Conservation (phyloP, 306 rosid genomes). For the Morella rubra region DNA sequence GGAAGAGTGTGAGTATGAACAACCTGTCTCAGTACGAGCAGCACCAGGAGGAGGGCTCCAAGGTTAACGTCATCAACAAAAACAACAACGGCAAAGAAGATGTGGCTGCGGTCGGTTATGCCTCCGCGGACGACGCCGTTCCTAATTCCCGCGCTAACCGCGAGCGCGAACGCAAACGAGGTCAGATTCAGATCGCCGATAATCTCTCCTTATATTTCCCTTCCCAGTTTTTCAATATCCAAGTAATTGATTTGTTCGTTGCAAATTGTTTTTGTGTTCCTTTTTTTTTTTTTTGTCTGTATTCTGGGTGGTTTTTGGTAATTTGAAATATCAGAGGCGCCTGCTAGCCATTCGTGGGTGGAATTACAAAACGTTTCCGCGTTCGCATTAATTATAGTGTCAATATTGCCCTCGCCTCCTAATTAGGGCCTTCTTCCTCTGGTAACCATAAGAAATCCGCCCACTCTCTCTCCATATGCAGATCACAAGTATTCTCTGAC, state of each 20-base stretch:
- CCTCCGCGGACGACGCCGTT: constrained; percentile 85
- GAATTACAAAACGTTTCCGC: too few relatives aligned
- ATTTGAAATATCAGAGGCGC: too few relatives aligned
- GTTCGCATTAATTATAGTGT: too few relatives aligned
- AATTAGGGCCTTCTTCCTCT: too few relatives aligned
- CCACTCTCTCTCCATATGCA: too few relatives aligned
- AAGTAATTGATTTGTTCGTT: neutral
- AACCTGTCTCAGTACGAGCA: constrained; percentile 90
- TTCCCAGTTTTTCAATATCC: neutral
- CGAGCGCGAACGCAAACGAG: constrained; percentile 97
- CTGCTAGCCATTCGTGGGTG: too few relatives aligned
- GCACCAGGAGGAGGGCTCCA: constrained; percentile 38
- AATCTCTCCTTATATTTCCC: constrained; percentile 1
- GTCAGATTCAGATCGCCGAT: constrained; percentile 42
- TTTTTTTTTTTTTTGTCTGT: too few relatives aligned
- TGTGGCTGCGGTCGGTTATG: constrained; percentile 51
- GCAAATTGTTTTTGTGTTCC: neutral
- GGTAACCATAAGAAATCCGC: too few relatives aligned
- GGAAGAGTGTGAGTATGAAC: constrained; percentile 95
- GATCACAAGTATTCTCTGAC: too few relatives aligned
- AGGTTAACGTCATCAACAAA: constrained; percentile 6
- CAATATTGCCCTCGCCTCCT: too few relatives aligned
- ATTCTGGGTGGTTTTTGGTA: neutral
- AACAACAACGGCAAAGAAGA: constrained; percentile 43
- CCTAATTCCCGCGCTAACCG: constrained; percentile 64